Evolutionary conservation across 2,329 filamentous ascomycete genomes (phyloP), one percentile per base, ranked within the genome.

Genomic region (Beauveria caledonica): DNA sequence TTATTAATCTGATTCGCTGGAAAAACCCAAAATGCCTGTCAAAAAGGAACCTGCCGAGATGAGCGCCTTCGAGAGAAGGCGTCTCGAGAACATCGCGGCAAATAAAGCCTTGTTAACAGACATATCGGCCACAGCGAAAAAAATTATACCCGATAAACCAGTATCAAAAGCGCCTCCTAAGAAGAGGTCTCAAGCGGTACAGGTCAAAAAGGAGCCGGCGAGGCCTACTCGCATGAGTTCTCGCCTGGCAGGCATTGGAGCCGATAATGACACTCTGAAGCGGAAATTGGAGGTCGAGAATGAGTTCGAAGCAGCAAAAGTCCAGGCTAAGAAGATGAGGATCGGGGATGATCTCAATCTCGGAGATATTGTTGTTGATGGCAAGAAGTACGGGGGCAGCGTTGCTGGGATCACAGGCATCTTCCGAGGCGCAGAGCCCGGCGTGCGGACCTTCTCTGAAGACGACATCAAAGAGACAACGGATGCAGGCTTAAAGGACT

Each of bases 51-150:
- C 73, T 15, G 69, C 66, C 23, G 80, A 67, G 40, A 77, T 95
- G 67, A 95, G 89, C 73, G 90, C 91, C 44, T 97, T 96, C 73
- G 92, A 96, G 78, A 86, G 87, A 67, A 86, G 90, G 66, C 83
- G 92, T 0, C 83, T 90, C 17, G 90, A 92, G 63, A 96, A 96
- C 66, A 95, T 96, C 45, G 90, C 87, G 0, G 86, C 89, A 58
- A 94, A 95, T 67, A 88, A 93, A 72, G 90, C 87, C 0, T 70
- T 96, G 0, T 75, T 97, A 0, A 89, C 89, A 62, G 88, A 92
- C 62, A 82, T 96, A 1, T 87, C 88, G 2, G 84, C 85, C 2
- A 82, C 88, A 0, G 86, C 90, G 0, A 87, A 88, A 23, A 86
- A 83, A 54, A 80, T 86, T n/a, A 77, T 88, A 11, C 89, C 86